Percentiles rank a stretch among this genome's conserved stretches.
Conservation (phyloP, 805 yeast genomes). For the Candida ortonii region DNA sequence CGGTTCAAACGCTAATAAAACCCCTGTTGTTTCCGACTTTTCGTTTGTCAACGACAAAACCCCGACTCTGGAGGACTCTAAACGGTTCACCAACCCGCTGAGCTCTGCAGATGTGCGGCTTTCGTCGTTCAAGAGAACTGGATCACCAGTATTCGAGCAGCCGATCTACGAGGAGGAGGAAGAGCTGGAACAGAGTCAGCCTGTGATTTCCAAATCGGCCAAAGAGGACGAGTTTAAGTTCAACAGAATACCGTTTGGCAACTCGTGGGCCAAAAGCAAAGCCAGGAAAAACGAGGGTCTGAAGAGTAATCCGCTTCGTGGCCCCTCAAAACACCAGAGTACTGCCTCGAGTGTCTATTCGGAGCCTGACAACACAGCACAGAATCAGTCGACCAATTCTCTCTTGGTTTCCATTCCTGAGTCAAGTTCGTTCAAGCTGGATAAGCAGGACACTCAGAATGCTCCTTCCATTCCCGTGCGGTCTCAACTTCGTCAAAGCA, state of each 20-base stretch:
- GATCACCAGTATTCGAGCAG: conserved; percentile 16
- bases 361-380: conserved; percentile 9
- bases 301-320: conserved; percentile 1
- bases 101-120: conserved; percentile 12
- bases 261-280: background rate
- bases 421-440: conserved; percentile 12
- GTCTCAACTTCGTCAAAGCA: conserved; percentile 11
- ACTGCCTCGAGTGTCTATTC: conserved; percentile 24
- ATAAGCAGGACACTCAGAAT: background rate
- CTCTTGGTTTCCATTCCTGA: conserved; percentile 14
- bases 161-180: conserved; percentile 26
- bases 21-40: conserved; percentile 11
- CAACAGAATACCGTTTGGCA: conserved; percentile 2
- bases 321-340: conserved; percentile 16
- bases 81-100: conserved; percentile 23
- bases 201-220: background rate
- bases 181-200: conserved; percentile 5
- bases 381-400: conserved; percentile 1
- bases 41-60: conserved; percentile 22
- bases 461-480: background rate
- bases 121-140: conserved; percentile 17
- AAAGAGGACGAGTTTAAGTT: conserved; percentile 4
- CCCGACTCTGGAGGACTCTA: conserved; percentile 18
- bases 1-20: conserved; percentile 5
- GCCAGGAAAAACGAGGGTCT: background rate